Conservation (phyloP, 352 stramenopile species). For the Phytophthora agathidicida region DNA sequence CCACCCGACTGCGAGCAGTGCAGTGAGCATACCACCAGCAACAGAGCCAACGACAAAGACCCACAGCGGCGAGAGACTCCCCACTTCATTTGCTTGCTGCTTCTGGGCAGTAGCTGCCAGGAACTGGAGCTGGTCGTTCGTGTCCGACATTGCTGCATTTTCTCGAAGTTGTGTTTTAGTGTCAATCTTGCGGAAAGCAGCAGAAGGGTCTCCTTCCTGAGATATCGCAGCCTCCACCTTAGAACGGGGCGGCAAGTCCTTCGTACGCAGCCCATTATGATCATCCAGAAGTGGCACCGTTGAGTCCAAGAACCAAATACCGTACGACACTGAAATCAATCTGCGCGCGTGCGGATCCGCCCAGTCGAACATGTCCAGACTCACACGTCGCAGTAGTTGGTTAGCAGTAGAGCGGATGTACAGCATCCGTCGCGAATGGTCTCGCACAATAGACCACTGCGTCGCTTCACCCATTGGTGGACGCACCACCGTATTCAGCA, state of each 20-base stretch:
- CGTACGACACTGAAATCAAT: conserved; percentile 64
- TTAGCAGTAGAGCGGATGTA: conserved; percentile 79
- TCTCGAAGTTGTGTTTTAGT: not conserved
- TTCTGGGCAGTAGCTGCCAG: conserved; percentile 19
- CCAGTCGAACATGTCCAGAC: conserved; percentile 68
- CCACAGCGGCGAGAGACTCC: conserved; percentile 9
- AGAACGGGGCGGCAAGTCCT: conserved; percentile 65
- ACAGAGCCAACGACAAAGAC: conserved; percentile 31
- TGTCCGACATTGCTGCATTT: not conserved
- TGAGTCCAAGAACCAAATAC: conserved; percentile 69
- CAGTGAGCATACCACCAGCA: conserved; percentile 29
- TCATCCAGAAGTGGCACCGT: conserved; percentile 49
- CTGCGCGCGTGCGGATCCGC: conserved; percentile 38
- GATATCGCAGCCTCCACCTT: conserved; percentile 46
- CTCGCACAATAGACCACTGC: conserved; percentile 74
- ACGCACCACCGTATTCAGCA: conserved; percentile 71
- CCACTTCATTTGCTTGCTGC: conserved; percentile 17
- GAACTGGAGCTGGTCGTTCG: conserved; percentile 13
- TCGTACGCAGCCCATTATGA: conserved; percentile 46
- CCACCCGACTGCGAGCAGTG: conserved; percentile 28
- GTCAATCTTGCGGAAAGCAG: conserved; percentile 3
- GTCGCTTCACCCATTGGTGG: conserved; percentile 54
- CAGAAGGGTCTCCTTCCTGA: not conserved
- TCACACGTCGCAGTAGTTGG: conserved; percentile 65
- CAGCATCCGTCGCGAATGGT: conserved; percentile 65